Evolutionary conservation across 805 yeast species (phyloP), one percentile per base, ranked within the genome.

Genomic region (Candida rishiriensis): DNA sequence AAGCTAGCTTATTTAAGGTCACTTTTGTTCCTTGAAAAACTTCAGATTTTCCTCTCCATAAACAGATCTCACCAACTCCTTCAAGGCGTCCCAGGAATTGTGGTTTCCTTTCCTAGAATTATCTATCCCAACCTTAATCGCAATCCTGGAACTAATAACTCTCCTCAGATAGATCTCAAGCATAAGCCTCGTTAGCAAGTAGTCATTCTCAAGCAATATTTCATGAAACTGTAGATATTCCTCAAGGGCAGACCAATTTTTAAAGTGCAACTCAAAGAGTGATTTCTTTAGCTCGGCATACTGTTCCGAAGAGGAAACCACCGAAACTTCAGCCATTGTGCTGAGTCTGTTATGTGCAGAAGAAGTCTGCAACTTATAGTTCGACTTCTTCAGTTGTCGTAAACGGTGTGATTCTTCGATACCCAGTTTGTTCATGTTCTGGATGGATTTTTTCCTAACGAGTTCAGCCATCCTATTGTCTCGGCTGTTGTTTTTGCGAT

Each of bases 1-100:
- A 30, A n/a, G 14, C 13, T 30, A 30, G 4, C 14, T n/a, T n/a
- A 5, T 30, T 10, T 30, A 30, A 21, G 31, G 12, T n/a, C 9
- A 28, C 17, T 39, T 39, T 34, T 60, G 63, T 17, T 52, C 55
- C 18, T 44, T 41, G 46, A 60, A 57, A 32, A 58, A 48, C 1
- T 38, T 18, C 16, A 51, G 41, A 33, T 59, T 63, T 3, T 57
- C 59, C 16, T 61, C 60, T 7, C 76, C 75, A 29, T 66, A 78
- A 34, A 83, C 72, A 18, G 81, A 63, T 36, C 73, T 72, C 14
- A 81, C 82, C 56, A 84, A 63, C 47, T 76, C 76, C 34, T 72
- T 61, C 47, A 82, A 64, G 3, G 75, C 77, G 2, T 57, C 52
- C 42, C 63, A 59, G 28, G 61, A 60, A 6, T 60, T 49, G 16